These are phyloP conservation scores for Amanita pseudoporphyria DNA, from an alignment of 768 basidiomycete genomes.

Conservation along the genomic window DNA sequence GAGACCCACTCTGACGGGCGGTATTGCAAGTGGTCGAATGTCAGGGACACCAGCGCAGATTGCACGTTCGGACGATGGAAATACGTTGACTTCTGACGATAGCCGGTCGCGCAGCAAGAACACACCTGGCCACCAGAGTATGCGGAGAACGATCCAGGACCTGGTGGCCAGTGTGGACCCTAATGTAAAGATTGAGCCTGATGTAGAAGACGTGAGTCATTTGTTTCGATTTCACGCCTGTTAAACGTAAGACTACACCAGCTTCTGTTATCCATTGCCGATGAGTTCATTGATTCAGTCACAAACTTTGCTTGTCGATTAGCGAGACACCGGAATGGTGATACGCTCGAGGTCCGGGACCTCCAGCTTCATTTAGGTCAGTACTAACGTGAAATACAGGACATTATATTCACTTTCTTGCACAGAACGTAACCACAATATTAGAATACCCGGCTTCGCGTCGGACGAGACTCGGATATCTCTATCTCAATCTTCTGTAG, in stretches of 20 bases:
- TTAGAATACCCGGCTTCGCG: constrained; percentile 90
- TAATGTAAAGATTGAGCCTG: constrained; percentile 82
- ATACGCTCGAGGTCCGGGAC: constrained; percentile 87
- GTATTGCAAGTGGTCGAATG: constrained; percentile 56
- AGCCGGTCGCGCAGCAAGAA: constrained; percentile 58
- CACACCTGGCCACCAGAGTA: constrained; percentile 71
- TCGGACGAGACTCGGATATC: constrained; percentile 86
- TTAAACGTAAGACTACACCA: constrained; percentile 17
- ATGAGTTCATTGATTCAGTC: constrained; percentile 95
- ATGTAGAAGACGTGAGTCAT: constrained; percentile 73
- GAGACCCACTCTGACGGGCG: constrained; percentile 69
- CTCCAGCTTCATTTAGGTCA: constrained; percentile 88
- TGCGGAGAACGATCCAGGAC: constrained; percentile 86
- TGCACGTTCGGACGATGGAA: constrained; percentile 52
- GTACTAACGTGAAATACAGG: constrained; percentile 15
- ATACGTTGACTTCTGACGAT: constrained; percentile 53
- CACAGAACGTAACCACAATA: constrained; percentile 89
- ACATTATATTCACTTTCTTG: neutral
- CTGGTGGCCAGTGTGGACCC: constrained; percentile 85
- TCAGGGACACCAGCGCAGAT: constrained; percentile 75
- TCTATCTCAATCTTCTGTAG: constrained; percentile 55
- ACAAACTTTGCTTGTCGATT: constrained; percentile 89
- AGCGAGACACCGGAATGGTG: constrained; percentile 84
- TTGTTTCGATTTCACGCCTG: neutral
- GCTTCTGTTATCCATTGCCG: constrained; percentile 85